Percentiles rank a stretch among this genome's conserved stretches.
These are phyloP conservation scores for Blastocystis sp. DNA, from an alignment of 352 stramenopile genomes.

Conservation along the genomic window DNA sequence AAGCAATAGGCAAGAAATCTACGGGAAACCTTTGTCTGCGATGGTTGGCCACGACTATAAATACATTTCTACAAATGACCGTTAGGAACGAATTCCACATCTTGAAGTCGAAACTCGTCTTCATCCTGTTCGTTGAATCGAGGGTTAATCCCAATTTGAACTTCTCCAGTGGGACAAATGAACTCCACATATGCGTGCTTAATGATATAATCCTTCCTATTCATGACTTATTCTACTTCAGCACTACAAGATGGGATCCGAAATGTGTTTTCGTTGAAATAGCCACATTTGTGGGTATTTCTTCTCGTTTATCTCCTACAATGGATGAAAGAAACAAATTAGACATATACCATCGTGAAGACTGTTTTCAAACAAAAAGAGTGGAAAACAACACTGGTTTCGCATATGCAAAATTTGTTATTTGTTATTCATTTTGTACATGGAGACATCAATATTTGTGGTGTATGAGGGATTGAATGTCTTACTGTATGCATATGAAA, in stretches of 20 bases:
- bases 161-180: conserved; percentile 33
- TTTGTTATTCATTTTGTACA: too few species aligned
- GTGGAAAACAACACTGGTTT: neutral
- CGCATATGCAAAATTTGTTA: neutral
- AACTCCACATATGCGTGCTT: conserved; percentile 55
- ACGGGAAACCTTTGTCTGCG: conserved; percentile 41
- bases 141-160: conserved; percentile 43
- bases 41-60: conserved; percentile 45
- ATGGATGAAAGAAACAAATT: neutral
- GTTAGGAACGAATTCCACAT: neutral
- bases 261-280: conserved; percentile 60
- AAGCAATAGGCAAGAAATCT: conserved; percentile 35
- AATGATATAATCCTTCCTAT: conserved; percentile 61
- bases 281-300: conserved; percentile 51
- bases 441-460: too few species aligned
- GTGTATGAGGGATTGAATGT: too few species aligned
- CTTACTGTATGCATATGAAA: too few species aligned
- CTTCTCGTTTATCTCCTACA: neutral
- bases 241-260: conserved; percentile 6
- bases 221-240: neutral
- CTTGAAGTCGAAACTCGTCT: conserved; percentile 58
- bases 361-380: neutral
- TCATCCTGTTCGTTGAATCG: conserved; percentile 60
- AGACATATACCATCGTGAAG: neutral
- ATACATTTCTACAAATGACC: conserved; percentile 29